These are phyloP conservation scores for Coniophora puteana DNA, from an alignment of 1,284 basidiomycete genomes.

Conservation along the genomic window DNA sequence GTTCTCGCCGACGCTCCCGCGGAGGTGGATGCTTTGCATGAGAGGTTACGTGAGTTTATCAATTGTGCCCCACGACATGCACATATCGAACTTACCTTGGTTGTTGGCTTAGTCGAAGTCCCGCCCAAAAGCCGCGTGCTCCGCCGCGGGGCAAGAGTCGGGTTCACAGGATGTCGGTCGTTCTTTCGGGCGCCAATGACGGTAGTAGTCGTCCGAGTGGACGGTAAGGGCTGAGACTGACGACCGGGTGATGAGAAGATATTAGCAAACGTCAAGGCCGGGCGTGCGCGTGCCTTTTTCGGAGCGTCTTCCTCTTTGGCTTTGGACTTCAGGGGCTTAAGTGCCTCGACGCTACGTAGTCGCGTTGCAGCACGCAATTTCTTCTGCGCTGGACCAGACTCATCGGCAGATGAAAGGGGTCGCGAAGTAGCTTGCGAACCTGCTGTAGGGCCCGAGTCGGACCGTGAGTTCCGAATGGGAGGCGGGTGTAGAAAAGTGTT, in stretches of 20 bases:
- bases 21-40: constrained; percentile 41
- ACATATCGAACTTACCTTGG: constrained; percentile 27
- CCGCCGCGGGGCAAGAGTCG: constrained; percentile 49
- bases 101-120: constrained; percentile 43
- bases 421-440: constrained; percentile 47
- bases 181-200: constrained; percentile 41
- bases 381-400: constrained; percentile 72
- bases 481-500: constrained; percentile 54
- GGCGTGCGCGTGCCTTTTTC: constrained; percentile 84
- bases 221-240: constrained; percentile 65
- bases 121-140: constrained; percentile 66
- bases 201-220: constrained; percentile 45
- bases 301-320: constrained; percentile 56
- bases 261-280: constrained; percentile 75
- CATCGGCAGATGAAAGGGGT: constrained; percentile 75
- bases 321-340: constrained; percentile 51
- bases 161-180: constrained; percentile 38
- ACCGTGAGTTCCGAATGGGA: constrained; percentile 34
- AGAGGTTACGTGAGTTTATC: constrained; percentile 13
- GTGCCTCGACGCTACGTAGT: constrained; percentile 43
- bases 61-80: constrained; percentile 1
- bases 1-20: constrained; percentile 57
- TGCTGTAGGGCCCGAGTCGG: constrained; percentile 31
- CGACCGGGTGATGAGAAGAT: constrained; percentile 76
- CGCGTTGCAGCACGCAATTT: constrained; percentile 62